These are phyloP conservation scores for Xylaria sp. DNA, from an alignment of 2,329 filamentous ascomycete species.

Conservation along the genomic window DNA sequence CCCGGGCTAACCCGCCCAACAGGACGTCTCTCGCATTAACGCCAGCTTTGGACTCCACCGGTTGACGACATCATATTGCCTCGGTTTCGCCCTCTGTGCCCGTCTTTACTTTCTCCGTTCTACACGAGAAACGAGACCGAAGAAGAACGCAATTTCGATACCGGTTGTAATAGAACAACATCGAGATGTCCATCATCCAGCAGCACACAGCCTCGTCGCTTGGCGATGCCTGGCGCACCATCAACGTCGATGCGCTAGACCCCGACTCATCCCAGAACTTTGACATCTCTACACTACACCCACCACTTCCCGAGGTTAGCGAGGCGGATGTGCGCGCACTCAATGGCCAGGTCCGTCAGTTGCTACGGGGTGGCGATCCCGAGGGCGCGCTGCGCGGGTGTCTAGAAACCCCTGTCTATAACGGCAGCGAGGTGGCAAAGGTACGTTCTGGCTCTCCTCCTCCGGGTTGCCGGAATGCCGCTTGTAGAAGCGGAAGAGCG, in stretches of 20 bases:
- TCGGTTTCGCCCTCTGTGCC: constrained; percentile 2
- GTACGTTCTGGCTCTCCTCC: constrained; percentile 32
- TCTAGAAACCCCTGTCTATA: constrained; percentile 79
- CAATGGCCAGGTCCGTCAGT: constrained; percentile 76
- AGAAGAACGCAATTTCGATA: background rate
- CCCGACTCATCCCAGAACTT: constrained; percentile 91
- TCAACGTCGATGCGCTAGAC: constrained; percentile 88
- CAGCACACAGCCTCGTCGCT: constrained; percentile 57
- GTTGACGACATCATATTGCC: background rate
- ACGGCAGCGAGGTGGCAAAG: constrained; percentile 53
- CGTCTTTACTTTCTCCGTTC: constrained; percentile 1
- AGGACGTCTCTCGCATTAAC: constrained; percentile 10
- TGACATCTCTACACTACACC: constrained; percentile 76
- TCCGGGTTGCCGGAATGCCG: constrained; percentile 6
- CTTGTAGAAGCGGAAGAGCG: constrained; percentile 9
- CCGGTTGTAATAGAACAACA: background rate
- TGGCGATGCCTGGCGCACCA: constrained; percentile 71
- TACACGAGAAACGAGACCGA: background rate
- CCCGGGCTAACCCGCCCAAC: constrained; percentile 7
- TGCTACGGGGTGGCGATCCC: constrained; percentile 78
- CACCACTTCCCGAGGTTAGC: constrained; percentile 66
- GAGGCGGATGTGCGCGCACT: constrained; percentile 75
- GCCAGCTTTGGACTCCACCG: constrained; percentile 2
- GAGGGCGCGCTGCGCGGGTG: constrained; percentile 82
- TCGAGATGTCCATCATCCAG: constrained; percentile 60